Evolutionary conservation across 805 yeast species (phyloP), one percentile per base, ranked within the genome.

Genomic region (Hanseniaspora clermontiae): DNA sequence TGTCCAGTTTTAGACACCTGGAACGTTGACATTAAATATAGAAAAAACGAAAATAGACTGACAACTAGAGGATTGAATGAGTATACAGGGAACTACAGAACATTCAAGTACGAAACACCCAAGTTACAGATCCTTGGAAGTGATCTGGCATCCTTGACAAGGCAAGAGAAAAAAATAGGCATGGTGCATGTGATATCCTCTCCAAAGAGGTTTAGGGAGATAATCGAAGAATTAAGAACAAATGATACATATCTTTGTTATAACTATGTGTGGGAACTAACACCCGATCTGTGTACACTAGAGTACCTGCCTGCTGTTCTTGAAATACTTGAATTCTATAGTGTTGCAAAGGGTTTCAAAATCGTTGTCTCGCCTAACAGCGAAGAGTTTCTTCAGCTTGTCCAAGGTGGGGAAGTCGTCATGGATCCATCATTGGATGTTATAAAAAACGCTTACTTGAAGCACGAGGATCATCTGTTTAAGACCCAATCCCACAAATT

Each of bases 31-130:
- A 73, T 77, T 0, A 65, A 81, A 0, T 77, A 78, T 61, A 70
- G 96, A 46, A 64, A 68, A 8, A 81, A 82, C 60, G 46, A 59
- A 0, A 53, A 68, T 0, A 70, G 96, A 54, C 63, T 72, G 50
- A 88, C 96, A 1, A 83, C 96, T 0, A 71, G 91, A 57, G 97
- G 96, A 0, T 80, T 86, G 75, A 90, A 89, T 65, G 73, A 72
- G 42, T 90, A 90, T 64, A 81, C 72, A 7, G 72, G 79, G 49
- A 91, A 84, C 9, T 74, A 75, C 52, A 70, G 88, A 59, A 66
- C 67, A 3, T 89, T 89, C 69, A 71, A 73, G 61, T 87, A 85
- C 64, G 57, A 74, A 47, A 77, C 87, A 0, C 82, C 83, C 2
- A 84, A 84, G 65, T 75, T 71, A 57, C 74, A 84, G 57, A 77